Percentiles rank a stretch among this genome's conserved stretches.
Conservation (phyloP, 2,329 filamentous ascomycete species). For the Cadophora luteo-olivacea region DNA sequence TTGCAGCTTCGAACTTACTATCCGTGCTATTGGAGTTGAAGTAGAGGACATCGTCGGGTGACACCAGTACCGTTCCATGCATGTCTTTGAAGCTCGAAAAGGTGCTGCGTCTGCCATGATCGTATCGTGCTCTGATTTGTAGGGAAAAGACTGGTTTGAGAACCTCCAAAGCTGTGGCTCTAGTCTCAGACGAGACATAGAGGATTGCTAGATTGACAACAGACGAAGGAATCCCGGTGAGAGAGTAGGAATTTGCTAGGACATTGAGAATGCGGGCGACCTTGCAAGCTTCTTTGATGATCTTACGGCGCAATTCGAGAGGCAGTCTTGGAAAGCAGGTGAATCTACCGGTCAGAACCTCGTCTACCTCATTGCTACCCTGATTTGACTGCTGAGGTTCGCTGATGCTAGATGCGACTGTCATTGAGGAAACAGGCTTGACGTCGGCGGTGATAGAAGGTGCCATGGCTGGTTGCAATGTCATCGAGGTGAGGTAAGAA, state of each 20-base stretch:
- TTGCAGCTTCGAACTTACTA: not conserved
- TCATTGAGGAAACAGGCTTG: not conserved
- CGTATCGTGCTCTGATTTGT: not conserved
- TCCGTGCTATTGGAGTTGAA: not conserved
- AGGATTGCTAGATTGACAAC: not conserved
- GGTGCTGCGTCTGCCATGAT: not conserved
- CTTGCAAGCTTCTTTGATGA: not conserved
- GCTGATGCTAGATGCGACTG: not conserved
- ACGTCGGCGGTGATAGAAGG: not conserved
- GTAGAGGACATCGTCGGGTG: not conserved
- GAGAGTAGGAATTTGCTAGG: too few relatives aligned
- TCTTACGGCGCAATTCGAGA: not conserved
- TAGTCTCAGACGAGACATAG: conserved; percentile 1
- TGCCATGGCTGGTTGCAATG: not conserved
- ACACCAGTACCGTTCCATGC: not conserved
- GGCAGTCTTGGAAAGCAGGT: conserved; percentile 7
- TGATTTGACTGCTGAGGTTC: not conserved
- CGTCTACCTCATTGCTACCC: not conserved
- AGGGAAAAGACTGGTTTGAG: not conserved
- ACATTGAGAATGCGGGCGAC: not conserved
- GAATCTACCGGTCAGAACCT: not conserved
- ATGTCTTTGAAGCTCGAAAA: not conserved
- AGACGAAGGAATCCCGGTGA: not conserved
- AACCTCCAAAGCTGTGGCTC: not conserved
- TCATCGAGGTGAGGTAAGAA: too few relatives aligned